Percentiles rank a stretch among this genome's conserved stretches.
Evolutionary conservation across 2,329 filamentous ascomycete genomes (phyloP).

Genomic region (Alternaria alternata): DNA sequence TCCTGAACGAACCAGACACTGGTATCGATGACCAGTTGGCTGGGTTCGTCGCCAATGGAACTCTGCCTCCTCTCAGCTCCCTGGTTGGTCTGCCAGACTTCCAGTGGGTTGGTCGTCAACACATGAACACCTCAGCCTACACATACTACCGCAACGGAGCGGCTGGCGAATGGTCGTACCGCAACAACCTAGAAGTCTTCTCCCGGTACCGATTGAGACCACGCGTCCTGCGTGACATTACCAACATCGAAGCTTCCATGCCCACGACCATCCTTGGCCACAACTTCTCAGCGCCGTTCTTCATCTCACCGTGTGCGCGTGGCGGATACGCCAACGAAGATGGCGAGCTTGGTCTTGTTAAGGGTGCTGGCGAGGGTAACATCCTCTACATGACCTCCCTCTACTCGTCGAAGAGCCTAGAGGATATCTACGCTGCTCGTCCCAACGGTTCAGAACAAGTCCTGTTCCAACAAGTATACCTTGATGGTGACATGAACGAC

Average conservation of each 20-base stretch:
- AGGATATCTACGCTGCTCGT: conserved; percentile 22
- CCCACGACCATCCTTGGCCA: conserved; percentile 62
- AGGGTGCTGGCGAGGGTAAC: conserved; percentile 58
- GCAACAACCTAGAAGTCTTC: conserved; percentile 66
- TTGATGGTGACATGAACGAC: conserved; percentile 42
- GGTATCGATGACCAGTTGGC: conserved; percentile 41
- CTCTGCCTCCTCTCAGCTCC: conserved; percentile 54
- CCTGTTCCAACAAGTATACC: conserved; percentile 54
- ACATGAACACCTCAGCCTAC: conserved; percentile 58
- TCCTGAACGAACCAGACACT: conserved; percentile 49
- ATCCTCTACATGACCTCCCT: conserved; percentile 61
- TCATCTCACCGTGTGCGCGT: conserved; percentile 57
- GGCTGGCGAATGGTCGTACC: conserved; percentile 64
- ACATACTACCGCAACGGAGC: conserved; percentile 67
- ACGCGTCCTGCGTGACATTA: conserved; percentile 61
- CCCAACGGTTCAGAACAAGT: conserved; percentile 32
- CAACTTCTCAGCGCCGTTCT: conserved; percentile 65
- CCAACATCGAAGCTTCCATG: conserved; percentile 45
- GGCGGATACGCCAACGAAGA: conserved; percentile 56
- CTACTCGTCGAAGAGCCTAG: conserved; percentile 42
- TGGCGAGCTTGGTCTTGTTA: conserved; percentile 61
- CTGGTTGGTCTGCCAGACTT: conserved; percentile 64
- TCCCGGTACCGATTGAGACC: conserved; percentile 60
- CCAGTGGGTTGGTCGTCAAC: conserved; percentile 61
- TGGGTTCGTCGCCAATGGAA: conserved; percentile 34